Base-by-base conservation (phyloP, 169 alveolate species). In the Babesia caballi region DNA sequence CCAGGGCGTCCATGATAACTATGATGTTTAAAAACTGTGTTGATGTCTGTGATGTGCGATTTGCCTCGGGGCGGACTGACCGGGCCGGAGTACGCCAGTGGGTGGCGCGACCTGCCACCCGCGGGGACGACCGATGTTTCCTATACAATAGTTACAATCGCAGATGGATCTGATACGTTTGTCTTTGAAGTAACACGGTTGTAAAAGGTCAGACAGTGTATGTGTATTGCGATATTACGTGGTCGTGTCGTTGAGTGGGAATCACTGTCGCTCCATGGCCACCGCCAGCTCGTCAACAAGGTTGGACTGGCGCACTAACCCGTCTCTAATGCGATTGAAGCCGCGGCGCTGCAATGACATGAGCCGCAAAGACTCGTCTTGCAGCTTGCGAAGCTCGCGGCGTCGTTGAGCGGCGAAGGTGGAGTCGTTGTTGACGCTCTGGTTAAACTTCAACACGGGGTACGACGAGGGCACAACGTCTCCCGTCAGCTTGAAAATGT, bases 381-480 rank as follows among this genome's bases (percentile, higher is more conserved):
- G 67, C 0, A 77, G 52, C 32, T 66, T 75, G 15, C 30, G 28
- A 35, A 77, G 41, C 46, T 77, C 82, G 35, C 46, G 59, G 11
- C 58, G 33, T 36, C 70, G 56, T 25, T 38, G 33, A 27, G 51
- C 59, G 52, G 66, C 25, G 28, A 77, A 77, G 15, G 71, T 41
- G 14, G 82, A 54, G 60, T 77, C 82, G 72, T 77, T 77, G 66
- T 77, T 77, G 19, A 56, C 85, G 12, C 54, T 35, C 42, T 77
- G 85, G 66, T 77, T 77, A 19, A 77, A 49, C 73, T 77, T 77
- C 36, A 77, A 23, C 38, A 57, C 81, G 4, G 85, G 85, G 51
- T 77, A 77, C 23, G 85, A 51, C 14, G 85, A 77, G 2, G 85
- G 85, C 12, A 53, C 71, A 0, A 63, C 50, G 49, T 77, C 85